A percentile compares a stretch with the other conserved stretches of the same genome.
Evolutionary conservation across 1,139 yeast genomes (phyloP).

Genomic region (Suhomyces wounanorum): DNA sequence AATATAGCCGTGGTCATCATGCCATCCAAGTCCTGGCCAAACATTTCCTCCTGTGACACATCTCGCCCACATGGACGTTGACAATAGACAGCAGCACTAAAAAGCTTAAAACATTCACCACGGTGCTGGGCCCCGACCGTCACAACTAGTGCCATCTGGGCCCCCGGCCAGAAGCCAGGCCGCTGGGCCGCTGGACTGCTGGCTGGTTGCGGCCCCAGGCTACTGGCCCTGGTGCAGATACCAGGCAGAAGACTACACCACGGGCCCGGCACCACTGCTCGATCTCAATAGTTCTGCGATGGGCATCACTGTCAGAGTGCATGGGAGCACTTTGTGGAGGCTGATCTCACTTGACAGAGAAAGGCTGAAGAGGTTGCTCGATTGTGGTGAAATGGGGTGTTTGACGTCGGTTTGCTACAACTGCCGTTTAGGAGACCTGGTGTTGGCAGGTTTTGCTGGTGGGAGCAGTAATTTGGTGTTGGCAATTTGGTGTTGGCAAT

Average conservation of each 20-base stretch:
- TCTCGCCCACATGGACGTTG: neutral
- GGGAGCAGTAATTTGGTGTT: no score
- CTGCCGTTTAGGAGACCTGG: neutral
- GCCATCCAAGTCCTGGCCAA: neutral
- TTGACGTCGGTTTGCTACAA: neutral
- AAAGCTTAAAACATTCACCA: neutral
- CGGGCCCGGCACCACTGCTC: neutral
- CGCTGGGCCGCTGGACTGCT: neutral
- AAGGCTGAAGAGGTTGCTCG: neutral
- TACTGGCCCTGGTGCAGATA: no score
- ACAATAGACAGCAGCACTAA: conserved; percentile 6
- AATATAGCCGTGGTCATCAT: neutral
- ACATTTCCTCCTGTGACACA: conserved; percentile 2
- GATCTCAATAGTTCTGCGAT: neutral
- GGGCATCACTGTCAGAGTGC: neutral
- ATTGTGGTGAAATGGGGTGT: neutral
- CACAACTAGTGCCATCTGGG: neutral
- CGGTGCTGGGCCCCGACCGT: neutral
- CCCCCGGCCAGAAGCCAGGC: neutral
- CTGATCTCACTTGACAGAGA: neutral
- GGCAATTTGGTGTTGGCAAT: no score
- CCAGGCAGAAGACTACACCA: neutral
- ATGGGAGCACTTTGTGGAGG: neutral
- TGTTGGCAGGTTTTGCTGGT: no score
- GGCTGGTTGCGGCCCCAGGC: neutral